Base-by-base conservation (phyloP, 164 flowering plant genomes). In the Tetracentron sinense region DNA sequence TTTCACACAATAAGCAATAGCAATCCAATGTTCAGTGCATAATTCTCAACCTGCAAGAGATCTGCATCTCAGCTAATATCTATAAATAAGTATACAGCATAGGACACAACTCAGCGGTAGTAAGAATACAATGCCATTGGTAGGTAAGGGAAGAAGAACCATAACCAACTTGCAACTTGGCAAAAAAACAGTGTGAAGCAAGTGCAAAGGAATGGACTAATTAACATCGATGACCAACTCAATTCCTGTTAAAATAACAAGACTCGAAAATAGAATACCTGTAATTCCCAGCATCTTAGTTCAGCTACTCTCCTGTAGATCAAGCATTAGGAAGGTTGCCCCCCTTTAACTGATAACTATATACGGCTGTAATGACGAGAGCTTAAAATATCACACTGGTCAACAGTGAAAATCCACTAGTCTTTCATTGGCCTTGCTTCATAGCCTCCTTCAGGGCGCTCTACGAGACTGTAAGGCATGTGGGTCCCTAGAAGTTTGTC, bases 401-500 rank as follows among this genome's bases (percentile, higher is more conserved):
- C 12, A 48, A 53, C 47, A 19, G 8, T 29, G 22, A 33, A 30
- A 54, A 6, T 14, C 19, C 21, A 29, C 72, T 74, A 74, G 52
- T 81, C 84, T 72, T 85, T 85, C 60, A 61, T 31, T 26, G 74
- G 69, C 55, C 88, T 71, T 23, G 88, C 90, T 77, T 90, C 89
- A 35, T 66, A 89, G 21, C 96, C 91, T 3, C 96, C 91, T 64
- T 77, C 85, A 4, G 78, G 67, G 28, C 89, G 76, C 78, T 80
- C 81, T 30, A 75, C 80, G 12, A 87, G 81, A 62, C 44, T 49
- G 68, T 80, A 84, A 16, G 92, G 88, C 87, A 80, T 82, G 59
- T 90, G 67, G 25, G 96, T 90, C 26, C 96, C 91, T 26, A 90
- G 86, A 54, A 85, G 58, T 64, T 61, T 82, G 63, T 90, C 96